Evolutionary conservation across 176 grass and related monocot species (phyloP).

Genomic region (Aegilops sharonensis): DNA sequence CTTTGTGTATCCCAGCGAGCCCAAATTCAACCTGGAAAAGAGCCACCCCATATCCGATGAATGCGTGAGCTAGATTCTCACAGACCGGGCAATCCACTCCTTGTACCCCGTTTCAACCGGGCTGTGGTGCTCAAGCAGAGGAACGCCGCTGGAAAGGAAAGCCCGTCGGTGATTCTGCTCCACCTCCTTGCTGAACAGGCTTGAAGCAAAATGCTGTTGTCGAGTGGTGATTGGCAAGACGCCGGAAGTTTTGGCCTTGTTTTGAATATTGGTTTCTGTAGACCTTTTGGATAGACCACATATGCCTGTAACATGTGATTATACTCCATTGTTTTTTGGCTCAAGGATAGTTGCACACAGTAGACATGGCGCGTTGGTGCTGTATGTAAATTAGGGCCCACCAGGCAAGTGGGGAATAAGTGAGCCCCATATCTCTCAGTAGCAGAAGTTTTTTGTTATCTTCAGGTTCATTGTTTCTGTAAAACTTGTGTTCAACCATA

Average conservation of each 20-base stretch:
- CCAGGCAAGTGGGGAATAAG: slow-evolving; percentile 40
- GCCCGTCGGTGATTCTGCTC: neutral
- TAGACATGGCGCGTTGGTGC: neutral
- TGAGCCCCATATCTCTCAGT: slow-evolving; percentile 2
- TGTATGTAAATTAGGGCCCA: slow-evolving; percentile 40
- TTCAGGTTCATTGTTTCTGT: neutral
- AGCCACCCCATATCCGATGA: slow-evolving; percentile 34
- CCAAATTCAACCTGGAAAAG: slow-evolving; percentile 55
- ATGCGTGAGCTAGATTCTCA: slow-evolving; percentile 19
- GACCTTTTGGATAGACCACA: slow-evolving; percentile 37
- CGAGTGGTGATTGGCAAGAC: neutral
- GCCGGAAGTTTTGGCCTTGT: slow-evolving; percentile 39
- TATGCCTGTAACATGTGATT: slow-evolving; percentile 43
- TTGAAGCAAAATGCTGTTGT: neutral
- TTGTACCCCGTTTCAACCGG: neutral
- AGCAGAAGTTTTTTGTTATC: neutral
- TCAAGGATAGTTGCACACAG: slow-evolving; percentile 13
- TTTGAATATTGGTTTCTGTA: slow-evolving; percentile 28
- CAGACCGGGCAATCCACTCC: neutral
- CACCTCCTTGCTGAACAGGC: neutral
- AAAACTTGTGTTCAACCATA: neutral
- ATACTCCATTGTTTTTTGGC: slow-evolving; percentile 30
- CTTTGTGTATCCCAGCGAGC: slow-evolving; percentile 91
- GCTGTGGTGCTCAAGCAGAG: neutral
- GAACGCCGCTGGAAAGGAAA: neutral